A percentile compares a stretch with the other conserved stretches of the same genome.
These are phyloP conservation scores for Cercospora citrullina DNA, from an alignment of 2,329 filamentous ascomycete genomes.

Conservation along the genomic window DNA sequence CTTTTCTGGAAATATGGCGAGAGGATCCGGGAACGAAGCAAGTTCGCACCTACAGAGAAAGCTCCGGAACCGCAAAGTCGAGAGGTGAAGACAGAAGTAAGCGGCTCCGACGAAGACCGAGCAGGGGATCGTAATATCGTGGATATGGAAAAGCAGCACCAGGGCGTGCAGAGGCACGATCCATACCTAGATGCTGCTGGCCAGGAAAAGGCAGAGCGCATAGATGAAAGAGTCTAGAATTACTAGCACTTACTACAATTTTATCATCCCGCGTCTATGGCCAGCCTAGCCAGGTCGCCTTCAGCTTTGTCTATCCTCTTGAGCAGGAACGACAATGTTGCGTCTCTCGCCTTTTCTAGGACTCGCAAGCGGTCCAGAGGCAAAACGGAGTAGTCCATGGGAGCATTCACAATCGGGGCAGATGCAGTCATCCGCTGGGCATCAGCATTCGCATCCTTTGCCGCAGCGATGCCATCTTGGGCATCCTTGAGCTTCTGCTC, in stretches of 20 bases:
- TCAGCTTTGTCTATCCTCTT: constrained; percentile 56
- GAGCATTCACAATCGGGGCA: constrained; percentile 7
- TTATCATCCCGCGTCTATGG: background rate
- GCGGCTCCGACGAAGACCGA: background rate
- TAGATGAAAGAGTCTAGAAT: background rate
- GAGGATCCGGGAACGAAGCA: constrained; percentile 18
- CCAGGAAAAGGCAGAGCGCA: constrained; percentile 21
- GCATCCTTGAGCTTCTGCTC: constrained; percentile 41
- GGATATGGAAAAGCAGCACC: background rate
- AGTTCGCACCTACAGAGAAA: constrained; percentile 22
- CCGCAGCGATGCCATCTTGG: constrained; percentile 6
- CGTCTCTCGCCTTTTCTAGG: constrained; percentile 54
- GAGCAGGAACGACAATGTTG: constrained; percentile 54
- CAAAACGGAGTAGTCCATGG: constrained; percentile 47
- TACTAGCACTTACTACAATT: background rate
- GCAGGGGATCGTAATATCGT: background rate
- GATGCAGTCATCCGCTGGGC: constrained; percentile 9
- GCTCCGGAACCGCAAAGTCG: background rate
- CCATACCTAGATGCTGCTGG: constrained; percentile 25
- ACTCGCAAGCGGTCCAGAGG: constrained; percentile 43
- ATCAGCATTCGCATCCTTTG: constrained; percentile 1
- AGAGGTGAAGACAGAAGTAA: background rate
- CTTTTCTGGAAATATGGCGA: constrained; percentile 25
- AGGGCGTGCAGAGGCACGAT: constrained; percentile 6
- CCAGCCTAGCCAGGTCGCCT: constrained; percentile 25